These are phyloP conservation scores for Primulina tabacum DNA, from an alignment of 257 asterid species.

Conservation along the genomic window DNA sequence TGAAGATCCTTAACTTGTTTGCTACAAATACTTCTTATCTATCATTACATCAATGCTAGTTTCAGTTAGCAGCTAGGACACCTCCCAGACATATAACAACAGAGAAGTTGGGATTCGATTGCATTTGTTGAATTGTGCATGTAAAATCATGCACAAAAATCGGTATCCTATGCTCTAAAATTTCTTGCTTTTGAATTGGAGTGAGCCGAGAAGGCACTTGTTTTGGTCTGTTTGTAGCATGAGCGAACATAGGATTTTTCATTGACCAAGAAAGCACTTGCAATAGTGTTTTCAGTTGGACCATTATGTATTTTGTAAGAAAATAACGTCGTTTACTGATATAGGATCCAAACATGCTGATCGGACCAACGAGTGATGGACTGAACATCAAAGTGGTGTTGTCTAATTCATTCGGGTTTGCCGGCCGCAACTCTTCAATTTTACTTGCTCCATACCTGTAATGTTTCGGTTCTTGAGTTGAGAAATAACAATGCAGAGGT, in stretches of 20 bases:
- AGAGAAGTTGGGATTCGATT: neutral
- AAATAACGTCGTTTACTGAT: no score
- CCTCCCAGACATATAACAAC: slow-evolving; percentile 2
- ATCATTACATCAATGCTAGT: neutral
- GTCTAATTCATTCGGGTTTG: slow-evolving; percentile 89
- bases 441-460: no score
- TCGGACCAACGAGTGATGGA: slow-evolving; percentile 47
- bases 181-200: slow-evolving; percentile 1
- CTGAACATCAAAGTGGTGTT: slow-evolving; percentile 49
- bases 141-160: slow-evolving; percentile 1
- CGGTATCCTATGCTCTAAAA: neutral
- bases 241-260: no score
- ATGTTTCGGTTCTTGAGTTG: no score
- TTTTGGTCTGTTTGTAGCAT: no score
- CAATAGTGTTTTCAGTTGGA: no score
- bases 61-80: slow-evolving; percentile 13
- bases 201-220: no score
- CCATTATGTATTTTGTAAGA: no score
- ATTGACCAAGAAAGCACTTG: no score
- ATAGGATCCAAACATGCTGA: slow-evolving; percentile 3
- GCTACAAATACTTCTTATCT: neutral
- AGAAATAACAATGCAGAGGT: no score
- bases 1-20: neutral
- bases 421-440: slow-evolving; percentile 54
- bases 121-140: neutral